A percentile compares a stretch with the other conserved stretches of the same genome.
These are phyloP conservation scores for Mycosphaerella sp. DNA, from an alignment of 2,329 filamentous ascomycete species.

Conservation along the genomic window DNA sequence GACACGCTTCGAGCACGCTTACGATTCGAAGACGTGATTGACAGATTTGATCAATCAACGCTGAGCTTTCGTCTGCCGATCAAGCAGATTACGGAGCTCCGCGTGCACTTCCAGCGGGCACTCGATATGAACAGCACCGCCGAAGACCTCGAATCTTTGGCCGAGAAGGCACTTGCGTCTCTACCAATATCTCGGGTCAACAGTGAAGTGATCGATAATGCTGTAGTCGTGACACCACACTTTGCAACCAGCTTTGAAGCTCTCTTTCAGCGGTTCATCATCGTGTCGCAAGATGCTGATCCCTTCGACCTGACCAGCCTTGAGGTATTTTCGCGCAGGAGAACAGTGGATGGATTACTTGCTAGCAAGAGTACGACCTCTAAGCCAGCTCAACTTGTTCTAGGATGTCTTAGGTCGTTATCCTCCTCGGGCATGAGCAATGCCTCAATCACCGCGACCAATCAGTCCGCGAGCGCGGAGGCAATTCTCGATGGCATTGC, in stretches of 20 bases:
- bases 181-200: slow-evolving; percentile 11
- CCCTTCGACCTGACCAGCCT: slow-evolving; percentile 5
- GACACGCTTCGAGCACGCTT: slow-evolving; percentile 37
- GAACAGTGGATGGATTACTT: slow-evolving; percentile 5
- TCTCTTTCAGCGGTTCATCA: slow-evolving; percentile 36
- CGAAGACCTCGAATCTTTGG: slow-evolving; percentile 18
- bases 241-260: slow-evolving; percentile 44
- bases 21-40: slow-evolving; percentile 41
- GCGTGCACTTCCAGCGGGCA: slow-evolving; percentile 25
- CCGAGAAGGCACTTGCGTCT: slow-evolving; percentile 15
- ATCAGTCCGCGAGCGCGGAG: neutral
- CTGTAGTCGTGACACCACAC: slow-evolving; percentile 33
- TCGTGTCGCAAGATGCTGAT: neutral
- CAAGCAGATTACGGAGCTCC: slow-evolving; percentile 24
- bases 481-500: slow-evolving; percentile 6
- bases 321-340: slow-evolving; percentile 16
- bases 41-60: slow-evolving; percentile 38
- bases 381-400: neutral
- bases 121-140: slow-evolving; percentile 15
- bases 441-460: neutral
- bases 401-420: slow-evolving; percentile 9
- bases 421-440: slow-evolving; percentile 3
- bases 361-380: neutral
- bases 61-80: slow-evolving; percentile 24
- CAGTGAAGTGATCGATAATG: slow-evolving; percentile 10